Evolutionary conservation across 2,329 filamentous ascomycete genomes (phyloP), one percentile per base, ranked within the genome.

Genomic region (Knufia fluminis): DNA sequence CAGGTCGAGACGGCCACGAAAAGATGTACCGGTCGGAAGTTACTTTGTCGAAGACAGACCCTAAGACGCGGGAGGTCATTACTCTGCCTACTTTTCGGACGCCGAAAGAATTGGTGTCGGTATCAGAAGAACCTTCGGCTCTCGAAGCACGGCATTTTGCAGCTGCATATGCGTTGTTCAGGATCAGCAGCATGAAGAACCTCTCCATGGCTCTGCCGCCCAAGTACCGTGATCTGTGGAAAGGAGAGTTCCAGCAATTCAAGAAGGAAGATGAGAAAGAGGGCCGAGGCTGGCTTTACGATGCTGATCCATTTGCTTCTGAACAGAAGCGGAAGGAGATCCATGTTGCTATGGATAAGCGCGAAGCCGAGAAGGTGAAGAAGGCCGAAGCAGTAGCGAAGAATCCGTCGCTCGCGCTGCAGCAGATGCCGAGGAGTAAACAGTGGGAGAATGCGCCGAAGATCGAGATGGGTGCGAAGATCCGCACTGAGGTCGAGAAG

Each of bases 101-200:
- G 23, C 89, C 90, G 2, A 74, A 79, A 1, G 79, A 79, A 46
- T 82, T 92, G 62, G 85, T 85, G 59, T 79, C 91, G 51, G 73
- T 92, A 51, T 84, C 87, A 20, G 74, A 77, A 47, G 83, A 86
- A 63, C 77, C 86, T 4, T 92, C 86, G 3, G 82, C 89, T 1
- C 76, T 97, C 8, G 92, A 98, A 71, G 91, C 92, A 17, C 83
- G 85, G 52, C 91, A 98, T 71, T 92, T 94, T 57, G 89, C 90
- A 7, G 92, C 92, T 3, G 87, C 90, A 0, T 97, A 94, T 68
- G 86, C 83, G 2, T 75, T 98, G 7, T 97, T 92, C 64, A 79
- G 92, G 44, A 86, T 97, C 2, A 91, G 86, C 66, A 96, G 85
- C 63, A 94, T 94, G 82, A 89, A 90, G 68, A 97, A 97, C 64